Evolutionary conservation across 805 yeast genomes (phyloP).

Genomic region (Metschnikowia hibisci): DNA sequence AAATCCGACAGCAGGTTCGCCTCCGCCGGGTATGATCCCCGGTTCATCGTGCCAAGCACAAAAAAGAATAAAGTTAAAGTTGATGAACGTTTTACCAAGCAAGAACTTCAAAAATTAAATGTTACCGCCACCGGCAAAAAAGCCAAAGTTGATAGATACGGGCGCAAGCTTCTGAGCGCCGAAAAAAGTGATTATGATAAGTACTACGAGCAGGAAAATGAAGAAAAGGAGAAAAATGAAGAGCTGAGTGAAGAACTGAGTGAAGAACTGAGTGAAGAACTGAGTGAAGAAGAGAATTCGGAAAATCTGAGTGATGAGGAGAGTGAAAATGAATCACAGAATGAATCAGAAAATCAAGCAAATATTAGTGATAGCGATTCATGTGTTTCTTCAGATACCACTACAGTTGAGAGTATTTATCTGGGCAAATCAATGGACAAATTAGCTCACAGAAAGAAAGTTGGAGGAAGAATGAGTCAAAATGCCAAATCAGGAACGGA

Average conservation of each 20-base stretch:
- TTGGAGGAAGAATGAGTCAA: no score
- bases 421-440: not conserved
- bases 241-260: conserved; percentile 14
- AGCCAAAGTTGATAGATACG: conserved; percentile 79
- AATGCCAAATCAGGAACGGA: not conserved
- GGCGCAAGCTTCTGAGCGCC: conserved; percentile 56
- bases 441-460: not conserved
- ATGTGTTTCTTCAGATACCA: not conserved
- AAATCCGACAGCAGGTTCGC: conserved; percentile 68
- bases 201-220: conserved; percentile 50
- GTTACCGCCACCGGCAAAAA: conserved; percentile 47
- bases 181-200: conserved; percentile 44
- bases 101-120: conserved; percentile 51
- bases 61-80: conserved; percentile 70
- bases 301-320: conserved; percentile 2
- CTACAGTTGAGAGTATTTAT: no score
- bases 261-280: conserved; percentile 11
- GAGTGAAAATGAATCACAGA: not conserved
- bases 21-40: conserved; percentile 78
- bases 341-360: no score
- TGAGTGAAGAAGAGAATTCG: conserved; percentile 12
- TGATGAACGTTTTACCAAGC: conserved; percentile 78
- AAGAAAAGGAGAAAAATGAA: conserved; percentile 23
- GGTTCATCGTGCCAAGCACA: conserved; percentile 72
- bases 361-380: not conserved